Conservation (phyloP, 148 eudicot species). For the Beta vulgaris region DNA sequence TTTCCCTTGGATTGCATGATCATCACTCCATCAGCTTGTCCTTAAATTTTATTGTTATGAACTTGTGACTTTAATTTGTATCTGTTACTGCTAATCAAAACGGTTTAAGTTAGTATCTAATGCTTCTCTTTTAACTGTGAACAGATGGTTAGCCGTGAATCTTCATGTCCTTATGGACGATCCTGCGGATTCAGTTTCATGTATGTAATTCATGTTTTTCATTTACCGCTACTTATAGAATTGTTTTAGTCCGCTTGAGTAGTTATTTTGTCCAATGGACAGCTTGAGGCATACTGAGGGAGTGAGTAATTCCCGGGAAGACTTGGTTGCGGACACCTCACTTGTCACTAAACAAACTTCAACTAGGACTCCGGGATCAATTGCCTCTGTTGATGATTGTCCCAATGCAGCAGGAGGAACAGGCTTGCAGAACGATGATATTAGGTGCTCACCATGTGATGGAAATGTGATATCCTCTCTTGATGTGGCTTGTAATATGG, state of each 20-base stretch:
- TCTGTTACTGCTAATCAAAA: neutral
- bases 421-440: constrained; percentile 19
- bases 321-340: constrained; percentile 14
- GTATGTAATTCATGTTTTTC: constrained; percentile 23
- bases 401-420: neutral
- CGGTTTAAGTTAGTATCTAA: constrained; percentile 14
- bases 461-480: constrained; percentile 23
- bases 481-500: constrained; percentile 23
- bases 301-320: constrained; percentile 14
- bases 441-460: constrained; percentile 29
- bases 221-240: neutral
- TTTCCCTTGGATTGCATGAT: neutral
- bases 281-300: constrained; percentile 21
- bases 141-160: constrained; percentile 25
- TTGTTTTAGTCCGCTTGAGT: constrained; percentile 4
- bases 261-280: constrained; percentile 8
- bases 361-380: constrained; percentile 9
- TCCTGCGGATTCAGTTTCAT: constrained; percentile 14
- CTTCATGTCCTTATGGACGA: constrained; percentile 17
- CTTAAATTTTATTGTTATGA: neutral
- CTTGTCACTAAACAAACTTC: constrained; percentile 15
- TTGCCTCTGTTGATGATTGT: constrained; percentile 1
- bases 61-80: neutral
- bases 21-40: constrained; percentile 2
- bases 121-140: constrained; percentile 18